Base-by-base conservation (phyloP, 202 grass and related monocot genomes). In the Carex arenaria region DNA sequence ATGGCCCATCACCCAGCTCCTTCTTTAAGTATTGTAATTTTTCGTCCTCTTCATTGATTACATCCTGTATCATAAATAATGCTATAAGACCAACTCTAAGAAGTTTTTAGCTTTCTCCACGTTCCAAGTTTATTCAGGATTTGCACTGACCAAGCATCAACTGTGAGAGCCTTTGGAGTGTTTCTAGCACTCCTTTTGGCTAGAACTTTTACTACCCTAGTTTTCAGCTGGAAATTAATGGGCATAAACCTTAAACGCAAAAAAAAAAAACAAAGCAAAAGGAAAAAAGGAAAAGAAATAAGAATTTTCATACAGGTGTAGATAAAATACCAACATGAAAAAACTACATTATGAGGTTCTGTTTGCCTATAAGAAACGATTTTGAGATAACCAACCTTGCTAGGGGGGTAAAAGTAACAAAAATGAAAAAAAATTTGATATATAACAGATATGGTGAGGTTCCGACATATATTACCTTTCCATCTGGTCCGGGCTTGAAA, bases 1-100 rank as follows among this genome's bases (percentile, higher is more conserved):
- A 93, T 72, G 82, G 81, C 82, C 85, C 88, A 28, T 83, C 57
- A 19, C 86, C 72, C 0, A 64, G 45, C 81, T 74, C 84, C 84
- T 83, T 43, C 70, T 84, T 89, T 22, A 93, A 77, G 54, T 68
- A 56, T 53, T 71, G 81, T 11, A 91, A 87, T 80, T 91, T 93
- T 40, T 49, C 15, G 19, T 93, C 91, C 81, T 76, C 86, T 62
- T 93, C 86, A 18, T 72, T 85, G 34, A 93, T 88, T 45, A 76
- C 89, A 79, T 87, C 61, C 89, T 93, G 45, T 31, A 88, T 15
- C 17, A 74, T 57, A 67, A 59, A 15, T 80, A 53, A 34, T 69
- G 38, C 3, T 63, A 40, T 70, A 31, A 78, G 34, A 84, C 57
- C 34, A 84, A 10, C 47, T 61, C 62, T 22, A 19, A 69, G 52